These are phyloP conservation scores for Aspergillus pseudotamarii DNA, from an alignment of 2,329 filamentous ascomycete genomes.

Conservation along the genomic window DNA sequence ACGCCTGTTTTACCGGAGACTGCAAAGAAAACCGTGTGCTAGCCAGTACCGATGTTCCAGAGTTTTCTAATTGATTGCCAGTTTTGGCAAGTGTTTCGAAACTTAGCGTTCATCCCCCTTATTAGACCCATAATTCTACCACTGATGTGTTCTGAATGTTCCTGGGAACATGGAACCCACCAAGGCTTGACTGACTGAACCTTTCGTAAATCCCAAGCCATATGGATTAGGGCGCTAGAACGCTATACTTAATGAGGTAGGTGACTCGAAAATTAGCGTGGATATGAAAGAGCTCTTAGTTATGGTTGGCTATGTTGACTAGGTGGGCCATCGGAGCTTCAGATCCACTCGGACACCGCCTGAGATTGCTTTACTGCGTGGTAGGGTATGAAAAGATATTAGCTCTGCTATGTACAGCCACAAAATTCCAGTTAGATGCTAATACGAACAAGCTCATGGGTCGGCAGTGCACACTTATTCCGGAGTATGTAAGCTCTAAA, in stretches of 20 bases:
- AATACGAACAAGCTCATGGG: background rate
- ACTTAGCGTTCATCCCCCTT: background rate
- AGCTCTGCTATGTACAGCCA: background rate
- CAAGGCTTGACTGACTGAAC: background rate
- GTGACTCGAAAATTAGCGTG: background rate
- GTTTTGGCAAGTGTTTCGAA: background rate
- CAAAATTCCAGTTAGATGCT: background rate
- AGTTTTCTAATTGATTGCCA: background rate
- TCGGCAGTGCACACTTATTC: background rate
- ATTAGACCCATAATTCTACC: background rate
- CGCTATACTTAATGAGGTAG: background rate
- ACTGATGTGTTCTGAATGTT: background rate
- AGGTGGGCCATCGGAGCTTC: background rate
- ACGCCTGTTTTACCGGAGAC: no score
- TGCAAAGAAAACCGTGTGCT: no score
- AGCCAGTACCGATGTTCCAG: background rate
- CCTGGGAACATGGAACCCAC: background rate
- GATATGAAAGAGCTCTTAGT: background rate
- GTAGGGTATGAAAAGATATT: background rate
- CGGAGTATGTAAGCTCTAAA: background rate
- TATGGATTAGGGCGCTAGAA: background rate
- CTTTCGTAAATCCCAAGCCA: background rate
- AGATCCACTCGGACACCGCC: background rate
- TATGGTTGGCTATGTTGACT: background rate
- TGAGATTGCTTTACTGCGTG: background rate